Percentiles rank a stretch among this genome's conserved stretches.
phyloP scores from a whole-genome alignment of 441 rosid genomes.

The Daphne laureola region DNA sequence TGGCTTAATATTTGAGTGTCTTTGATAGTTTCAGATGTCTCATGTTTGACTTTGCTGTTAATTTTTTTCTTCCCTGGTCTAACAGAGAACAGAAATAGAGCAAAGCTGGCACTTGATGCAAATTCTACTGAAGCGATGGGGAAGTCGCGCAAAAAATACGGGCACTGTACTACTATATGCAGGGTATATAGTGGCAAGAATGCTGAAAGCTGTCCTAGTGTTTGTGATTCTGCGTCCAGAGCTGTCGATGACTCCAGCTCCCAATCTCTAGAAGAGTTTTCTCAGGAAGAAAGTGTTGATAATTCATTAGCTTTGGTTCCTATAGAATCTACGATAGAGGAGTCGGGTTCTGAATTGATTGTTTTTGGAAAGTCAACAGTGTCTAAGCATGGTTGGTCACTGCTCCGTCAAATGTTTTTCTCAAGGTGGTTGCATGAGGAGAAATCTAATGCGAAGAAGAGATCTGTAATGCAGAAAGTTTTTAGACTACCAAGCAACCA shows the following conservation, averaged over 20 bases:
- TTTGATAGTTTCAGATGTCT: not conserved
- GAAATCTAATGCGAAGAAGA: conserved; percentile 38
- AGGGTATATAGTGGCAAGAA: too few species aligned
- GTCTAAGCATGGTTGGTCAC: conserved; percentile 51
- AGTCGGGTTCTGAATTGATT: conserved; percentile 19
- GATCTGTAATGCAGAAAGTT: conserved; percentile 35
- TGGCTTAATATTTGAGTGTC: not conserved
- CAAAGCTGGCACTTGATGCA: too few species aligned
- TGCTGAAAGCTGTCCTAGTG: conserved; percentile 7
- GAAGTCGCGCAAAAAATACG: too few species aligned
- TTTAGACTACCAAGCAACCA: conserved; percentile 38
- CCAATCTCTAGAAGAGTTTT: conserved; percentile 7
- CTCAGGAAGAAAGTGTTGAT: conserved; percentile 21
- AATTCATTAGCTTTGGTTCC: conserved; percentile 53
- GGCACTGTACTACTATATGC: too few species aligned
- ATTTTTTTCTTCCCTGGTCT: too few species aligned
- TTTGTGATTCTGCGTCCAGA: conserved; percentile 18
- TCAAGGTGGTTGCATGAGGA: conserved; percentile 24
- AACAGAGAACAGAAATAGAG: too few species aligned
- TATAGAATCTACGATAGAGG: conserved; percentile 23
- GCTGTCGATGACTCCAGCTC: conserved; percentile 17
- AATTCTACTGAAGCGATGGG: too few species aligned
- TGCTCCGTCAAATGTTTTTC: conserved; percentile 38
- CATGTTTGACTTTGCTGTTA: too few species aligned
- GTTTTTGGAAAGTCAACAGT: conserved; percentile 10